Base-by-base conservation (phyloP, 176 grass and related monocot species). In the Bromus sterilis region DNA sequence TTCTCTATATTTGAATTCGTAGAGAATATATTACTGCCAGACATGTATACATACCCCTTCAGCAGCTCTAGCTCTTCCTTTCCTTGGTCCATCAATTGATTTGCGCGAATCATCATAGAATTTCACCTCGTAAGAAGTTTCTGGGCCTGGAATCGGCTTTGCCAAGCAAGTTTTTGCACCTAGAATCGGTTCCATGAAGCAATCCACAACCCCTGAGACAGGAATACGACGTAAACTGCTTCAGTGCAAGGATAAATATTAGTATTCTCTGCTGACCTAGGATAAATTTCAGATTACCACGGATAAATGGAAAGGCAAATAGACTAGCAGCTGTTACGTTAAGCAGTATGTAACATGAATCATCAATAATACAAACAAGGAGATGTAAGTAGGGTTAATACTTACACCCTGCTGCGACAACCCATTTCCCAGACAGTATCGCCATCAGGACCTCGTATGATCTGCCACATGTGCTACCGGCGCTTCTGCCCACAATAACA, bases 401-500 rank as follows among this genome's bases (percentile, higher is more conserved):
- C 82, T 85, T 26, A 89, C 87, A 89, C 81, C 58, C 41, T 53
- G 30, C 23, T 21, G 7, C 75, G 63, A 89, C 33, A 81, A 89
- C 33, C 82, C 87, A 89, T 76, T 63, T 89, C 15, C 87, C 82
- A 71, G 51, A 77, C 2, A 85, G 16, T 65, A 85, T 71, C 11
- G 56, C 82, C 87, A 85, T 89, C 62, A 89, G 56, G 78, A 72
- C 82, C 67, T 89, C 78, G 72, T 82, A 89, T 11, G 82, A 81
- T 71, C 21, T 53, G 49, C 31, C 70, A 37, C 63, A 89, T 36
- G 64, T 9, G 8, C 8, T 56, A 46, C 34, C 28, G 55, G 51
- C 32, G 24, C 16, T 40, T 64, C 51, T 85, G n/a, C 77, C 82
- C 64, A 89, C 78, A 16, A 89, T 85, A 49, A 89, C 82, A 39